These are phyloP conservation scores for Populus tomentosa DNA, from an alignment of 441 rosid species.

Conservation along the genomic window DNA sequence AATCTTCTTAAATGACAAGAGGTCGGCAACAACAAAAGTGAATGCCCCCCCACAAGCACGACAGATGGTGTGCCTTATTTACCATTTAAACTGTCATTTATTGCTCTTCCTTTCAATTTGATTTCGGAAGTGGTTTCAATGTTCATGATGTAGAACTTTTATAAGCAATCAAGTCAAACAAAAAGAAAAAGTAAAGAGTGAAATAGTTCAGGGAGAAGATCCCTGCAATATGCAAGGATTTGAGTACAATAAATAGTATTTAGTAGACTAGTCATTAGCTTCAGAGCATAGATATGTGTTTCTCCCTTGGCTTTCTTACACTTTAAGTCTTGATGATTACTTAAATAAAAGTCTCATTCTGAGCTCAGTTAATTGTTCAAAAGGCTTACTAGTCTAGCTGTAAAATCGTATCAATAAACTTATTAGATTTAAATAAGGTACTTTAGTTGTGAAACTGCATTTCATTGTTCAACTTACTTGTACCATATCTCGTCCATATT, in stretches of 20 bases:
- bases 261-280: background rate
- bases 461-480: background rate
- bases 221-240: background rate
- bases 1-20: constrained; percentile 38
- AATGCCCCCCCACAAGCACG: constrained; percentile 66
- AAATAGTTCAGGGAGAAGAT: background rate
- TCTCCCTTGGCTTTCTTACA: background rate
- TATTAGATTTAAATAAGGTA: background rate
- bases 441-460: background rate
- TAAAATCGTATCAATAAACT: background rate
- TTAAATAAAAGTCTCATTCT: background rate
- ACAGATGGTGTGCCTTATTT: constrained; percentile 48
- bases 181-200: background rate
- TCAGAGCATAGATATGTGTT: background rate
- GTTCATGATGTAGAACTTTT: background rate
- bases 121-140: background rate
- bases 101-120: constrained; percentile 6
- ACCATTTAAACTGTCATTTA: constrained; percentile 6
- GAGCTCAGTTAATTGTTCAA: background rate
- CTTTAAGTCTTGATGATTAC: background rate
- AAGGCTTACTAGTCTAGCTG: background rate
- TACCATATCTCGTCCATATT: background rate
- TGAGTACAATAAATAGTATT: background rate
- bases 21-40: constrained; percentile 46
- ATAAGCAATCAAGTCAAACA: background rate